Evolutionary conservation across 805 yeast genomes (phyloP).

Genomic region (Saccharomyces paradoxus): DNA sequence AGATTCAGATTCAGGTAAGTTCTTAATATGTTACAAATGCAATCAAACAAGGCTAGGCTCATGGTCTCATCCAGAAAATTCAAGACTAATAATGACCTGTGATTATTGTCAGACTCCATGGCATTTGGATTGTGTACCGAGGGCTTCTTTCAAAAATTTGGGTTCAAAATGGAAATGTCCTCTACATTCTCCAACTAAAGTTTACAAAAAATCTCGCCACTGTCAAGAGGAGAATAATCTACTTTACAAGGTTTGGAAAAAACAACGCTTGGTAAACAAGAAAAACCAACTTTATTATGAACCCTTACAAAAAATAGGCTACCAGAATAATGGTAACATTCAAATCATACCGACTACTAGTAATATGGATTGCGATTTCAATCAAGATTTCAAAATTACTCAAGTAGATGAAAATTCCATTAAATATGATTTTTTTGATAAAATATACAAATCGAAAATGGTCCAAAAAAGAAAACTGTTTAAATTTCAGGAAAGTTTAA

Average conservation of each 20-base stretch:
- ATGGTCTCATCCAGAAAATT: conserved; percentile 34
- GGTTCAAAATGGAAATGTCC: conserved; percentile 91
- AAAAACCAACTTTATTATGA: conserved; percentile 47
- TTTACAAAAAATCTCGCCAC: conserved; percentile 21
- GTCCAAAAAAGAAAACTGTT: conserved; percentile 32
- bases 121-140: conserved; percentile 87
- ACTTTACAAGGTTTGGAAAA: conserved; percentile 8
- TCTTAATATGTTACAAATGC: conserved; percentile 70
- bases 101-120: conserved; percentile 77
- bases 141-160: conserved; percentile 60
- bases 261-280: conserved; percentile 40
- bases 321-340: conserved; percentile 46
- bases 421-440: conserved; percentile 23
- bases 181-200: conserved; percentile 54
- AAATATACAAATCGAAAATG: conserved; percentile 30
- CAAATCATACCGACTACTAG: conserved; percentile 34
- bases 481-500: conserved; percentile 28
- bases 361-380: not conserved
- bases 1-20: conserved; percentile 52
- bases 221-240: not conserved
- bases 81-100: conserved; percentile 57
- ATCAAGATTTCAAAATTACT: conserved; percentile 33
- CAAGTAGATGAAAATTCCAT: conserved; percentile 22
- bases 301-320: conserved; percentile 46
- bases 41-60: conserved; percentile 54